A percentile compares a stretch with the other conserved stretches of the same genome.
These are phyloP conservation scores for Microbotryum violaceum DNA, from an alignment of 1,284 basidiomycete species.

Conservation along the genomic window DNA sequence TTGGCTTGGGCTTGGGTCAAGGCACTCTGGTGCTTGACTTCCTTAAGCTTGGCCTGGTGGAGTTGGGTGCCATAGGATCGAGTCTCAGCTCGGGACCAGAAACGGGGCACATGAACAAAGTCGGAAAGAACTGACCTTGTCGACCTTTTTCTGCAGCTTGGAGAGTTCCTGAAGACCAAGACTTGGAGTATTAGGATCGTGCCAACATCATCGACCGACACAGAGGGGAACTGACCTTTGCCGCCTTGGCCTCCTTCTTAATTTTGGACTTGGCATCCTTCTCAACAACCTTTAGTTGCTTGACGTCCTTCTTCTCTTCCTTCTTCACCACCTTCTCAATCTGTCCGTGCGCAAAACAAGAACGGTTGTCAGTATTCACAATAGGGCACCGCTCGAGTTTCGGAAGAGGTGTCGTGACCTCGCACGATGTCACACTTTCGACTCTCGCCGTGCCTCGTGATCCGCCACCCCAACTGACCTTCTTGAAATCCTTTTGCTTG, in stretches of 20 bases:
- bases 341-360: not conserved
- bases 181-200: too few species aligned
- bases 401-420: not conserved
- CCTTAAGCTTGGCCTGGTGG: slow-evolving; percentile 9
- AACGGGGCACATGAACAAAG: not conserved
- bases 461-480: too few species aligned
- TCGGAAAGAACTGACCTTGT: slow-evolving; percentile 7
- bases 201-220: not conserved
- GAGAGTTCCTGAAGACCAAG: slow-evolving; percentile 8
- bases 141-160: slow-evolving; percentile 21
- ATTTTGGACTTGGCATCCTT: slow-evolving; percentile 4
- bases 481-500: too few species aligned
- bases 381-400: not conserved
- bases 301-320: slow-evolving; percentile 19
- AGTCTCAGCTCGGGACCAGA: not conserved
- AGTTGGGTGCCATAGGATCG: too few species aligned
- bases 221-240: slow-evolving; percentile 9
- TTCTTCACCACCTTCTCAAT: slow-evolving; percentile 18
- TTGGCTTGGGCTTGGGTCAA: too few species aligned
- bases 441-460: not conserved
- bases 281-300: slow-evolving; percentile 2
- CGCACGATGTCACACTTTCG: not conserved
- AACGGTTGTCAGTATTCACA: too few species aligned
- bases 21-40: slow-evolving; percentile 5
- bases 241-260: slow-evolving; percentile 23